A percentile compares a stretch with the other conserved stretches of the same genome.
Evolutionary conservation across 495 filamentous ascomycete species (phyloP).

Genomic region (Daldinia childiae): DNA sequence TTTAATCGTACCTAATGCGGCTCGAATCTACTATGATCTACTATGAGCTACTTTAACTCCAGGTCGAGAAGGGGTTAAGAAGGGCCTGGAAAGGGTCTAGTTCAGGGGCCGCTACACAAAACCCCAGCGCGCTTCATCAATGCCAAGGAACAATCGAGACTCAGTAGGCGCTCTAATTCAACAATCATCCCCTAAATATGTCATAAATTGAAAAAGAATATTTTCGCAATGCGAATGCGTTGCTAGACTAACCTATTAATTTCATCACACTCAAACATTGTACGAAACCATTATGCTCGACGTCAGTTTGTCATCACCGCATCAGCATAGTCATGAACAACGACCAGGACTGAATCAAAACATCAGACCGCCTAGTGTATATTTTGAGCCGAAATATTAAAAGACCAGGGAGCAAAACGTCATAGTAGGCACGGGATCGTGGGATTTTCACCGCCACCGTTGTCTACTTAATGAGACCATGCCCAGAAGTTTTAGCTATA

Average conservation of each 20-base stretch:
- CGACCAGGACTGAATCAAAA: not conserved
- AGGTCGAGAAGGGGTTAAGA: not conserved
- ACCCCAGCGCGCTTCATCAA: conserved; percentile 8
- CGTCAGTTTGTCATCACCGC: not conserved
- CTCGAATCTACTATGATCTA: not conserved
- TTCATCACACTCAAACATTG: not conserved
- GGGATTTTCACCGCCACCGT: not conserved
- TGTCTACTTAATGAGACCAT: not conserved
- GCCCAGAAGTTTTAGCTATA: not conserved
- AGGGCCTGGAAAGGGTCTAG: not conserved
- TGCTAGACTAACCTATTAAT: not conserved
- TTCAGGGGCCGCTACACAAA: conserved; percentile 4
- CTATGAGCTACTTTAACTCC: not conserved
- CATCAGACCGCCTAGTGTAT: not conserved
- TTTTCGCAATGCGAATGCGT: not conserved
- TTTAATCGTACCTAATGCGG: not conserved
- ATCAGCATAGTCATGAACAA: not conserved
- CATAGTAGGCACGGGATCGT: not conserved
- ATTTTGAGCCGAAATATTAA: not conserved
- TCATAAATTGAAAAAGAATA: not conserved
- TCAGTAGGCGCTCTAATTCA: conserved; percentile 24
- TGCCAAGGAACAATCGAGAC: conserved; percentile 15
- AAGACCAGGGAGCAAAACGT: not conserved
- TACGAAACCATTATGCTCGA: not conserved
- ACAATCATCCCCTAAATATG: not conserved